Percentiles rank a stretch among this genome's conserved stretches.
These are phyloP conservation scores for Micractinium conductrix DNA, from an alignment of 139 green algal genomes.

Conservation along the genomic window DNA sequence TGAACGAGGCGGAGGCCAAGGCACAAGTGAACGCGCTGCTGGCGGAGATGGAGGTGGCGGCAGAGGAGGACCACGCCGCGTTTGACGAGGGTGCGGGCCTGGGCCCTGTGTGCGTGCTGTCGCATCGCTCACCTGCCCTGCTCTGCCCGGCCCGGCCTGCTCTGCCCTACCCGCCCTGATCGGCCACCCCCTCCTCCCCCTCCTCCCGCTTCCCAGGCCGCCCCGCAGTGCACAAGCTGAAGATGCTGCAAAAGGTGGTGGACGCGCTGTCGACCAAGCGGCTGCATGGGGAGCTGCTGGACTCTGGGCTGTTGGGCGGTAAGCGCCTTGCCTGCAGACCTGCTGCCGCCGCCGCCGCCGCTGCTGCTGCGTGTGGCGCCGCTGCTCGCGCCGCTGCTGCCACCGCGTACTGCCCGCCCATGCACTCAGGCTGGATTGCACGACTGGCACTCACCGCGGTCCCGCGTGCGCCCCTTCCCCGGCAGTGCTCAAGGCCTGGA, in stretches of 20 bases:
- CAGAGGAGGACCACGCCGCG: constrained; percentile 59
- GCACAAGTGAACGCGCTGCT: constrained; percentile 51
- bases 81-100: constrained; percentile 38
- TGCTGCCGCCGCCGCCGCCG: too few species aligned
- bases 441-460: too few species aligned
- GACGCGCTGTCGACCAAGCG: constrained; percentile 60
- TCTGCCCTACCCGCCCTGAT: neutral
- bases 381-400: too few species aligned
- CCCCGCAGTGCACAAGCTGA: constrained; percentile 72
- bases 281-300: constrained; percentile 68
- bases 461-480: too few species aligned
- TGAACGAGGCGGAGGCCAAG: constrained; percentile 34
- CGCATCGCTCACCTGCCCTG: too few species aligned
- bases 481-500: constrained; percentile 68
- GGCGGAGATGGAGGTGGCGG: constrained; percentile 64
- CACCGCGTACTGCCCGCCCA: too few species aligned
- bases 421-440: too few species aligned
- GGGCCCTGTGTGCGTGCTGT: neutral
- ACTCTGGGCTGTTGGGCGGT: constrained; percentile 59
- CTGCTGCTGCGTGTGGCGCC: neutral
- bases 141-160: too few species aligned
- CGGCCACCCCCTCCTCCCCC: neutral
- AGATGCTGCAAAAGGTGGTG: constrained; percentile 59
- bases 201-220: neutral
- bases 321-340: neutral